Conservation (phyloP, 176 grass and related monocot genomes). For the Aegilops umbellulata region DNA sequence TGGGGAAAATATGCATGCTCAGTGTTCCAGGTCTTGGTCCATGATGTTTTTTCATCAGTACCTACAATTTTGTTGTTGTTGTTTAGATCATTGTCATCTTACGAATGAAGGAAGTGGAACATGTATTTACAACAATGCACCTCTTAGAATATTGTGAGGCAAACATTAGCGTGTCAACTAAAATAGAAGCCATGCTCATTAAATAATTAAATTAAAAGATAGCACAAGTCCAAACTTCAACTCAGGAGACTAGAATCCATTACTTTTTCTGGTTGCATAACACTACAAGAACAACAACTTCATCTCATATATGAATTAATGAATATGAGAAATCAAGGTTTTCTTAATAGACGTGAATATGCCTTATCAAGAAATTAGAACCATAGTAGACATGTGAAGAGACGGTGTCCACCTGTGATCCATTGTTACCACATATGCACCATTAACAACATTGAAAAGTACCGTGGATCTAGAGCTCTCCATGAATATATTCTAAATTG, state of each 20-base stretch:
- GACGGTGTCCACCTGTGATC: no score
- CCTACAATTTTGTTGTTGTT: neutral
- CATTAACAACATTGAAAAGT: neutral
- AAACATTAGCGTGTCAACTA: no score
- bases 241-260: neutral
- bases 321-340: neutral
- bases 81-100: no score
- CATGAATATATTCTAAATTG: neutral
- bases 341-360: neutral
- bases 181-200: no score
- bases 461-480: neutral
- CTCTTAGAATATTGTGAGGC: no score
- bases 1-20: no score
- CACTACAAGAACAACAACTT: neutral
- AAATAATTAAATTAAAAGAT: neutral
- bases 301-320: neutral
- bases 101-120: neutral
- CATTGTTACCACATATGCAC: neutral
- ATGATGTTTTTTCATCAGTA: no score
- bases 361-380: no score
- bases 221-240: neutral
- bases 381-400: no score
- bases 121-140: no score
- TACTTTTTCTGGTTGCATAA: neutral
- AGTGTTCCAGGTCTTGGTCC: no score